Evolutionary conservation across 768 basidiomycete genomes (phyloP), one percentile per base, ranked within the genome.

Genomic region (Obba rivulosa): DNA sequence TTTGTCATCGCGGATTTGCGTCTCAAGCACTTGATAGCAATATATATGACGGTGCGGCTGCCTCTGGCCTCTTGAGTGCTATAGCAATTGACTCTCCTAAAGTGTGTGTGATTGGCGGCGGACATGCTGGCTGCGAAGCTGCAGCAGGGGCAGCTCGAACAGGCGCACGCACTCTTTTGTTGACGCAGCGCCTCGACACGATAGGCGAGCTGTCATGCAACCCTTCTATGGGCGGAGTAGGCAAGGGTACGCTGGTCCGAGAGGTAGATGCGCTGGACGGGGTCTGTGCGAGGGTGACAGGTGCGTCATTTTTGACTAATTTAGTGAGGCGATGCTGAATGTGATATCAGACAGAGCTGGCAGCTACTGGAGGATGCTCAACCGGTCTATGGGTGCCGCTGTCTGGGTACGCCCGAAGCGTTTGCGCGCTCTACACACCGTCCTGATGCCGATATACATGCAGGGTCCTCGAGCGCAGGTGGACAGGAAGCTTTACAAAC

Each of bases 221-320:
- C 63, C 92, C 92, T 2, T 91, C 88, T 1, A 86, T 94, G 50
- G 92, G 92, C 7, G 91, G 91, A 17, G 83, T 95, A 3, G 92
- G 92, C 4, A 95, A 95, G 67, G 92, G 92, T 17, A 92, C 85
- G 0, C 71, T 95, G 24, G 89, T 94, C n/a, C 73, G 86, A 37
- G 92, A 95, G 64, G 81, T 95, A 4, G 92, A 95, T 60, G 92
- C 92, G 23, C 68, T 95, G 49, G 92, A 92, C 55, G 92, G 92
- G 2, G 60, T 93, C 9, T 92, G 91, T 73, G 92, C 87, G 1
- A 72, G 71, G 38, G 79, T 92, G n/a, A 78, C 87, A 53, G 91
- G 92, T 87, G 52, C 43, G 78, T 63, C 10, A 21, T 22, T 22
- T 17, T 25, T 7, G 10, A 17, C 13, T 28, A 2, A 22, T 13